Conservation (phyloP, 2,329 filamentous ascomycete genomes). For the Rhexocercosporidium sp. region DNA sequence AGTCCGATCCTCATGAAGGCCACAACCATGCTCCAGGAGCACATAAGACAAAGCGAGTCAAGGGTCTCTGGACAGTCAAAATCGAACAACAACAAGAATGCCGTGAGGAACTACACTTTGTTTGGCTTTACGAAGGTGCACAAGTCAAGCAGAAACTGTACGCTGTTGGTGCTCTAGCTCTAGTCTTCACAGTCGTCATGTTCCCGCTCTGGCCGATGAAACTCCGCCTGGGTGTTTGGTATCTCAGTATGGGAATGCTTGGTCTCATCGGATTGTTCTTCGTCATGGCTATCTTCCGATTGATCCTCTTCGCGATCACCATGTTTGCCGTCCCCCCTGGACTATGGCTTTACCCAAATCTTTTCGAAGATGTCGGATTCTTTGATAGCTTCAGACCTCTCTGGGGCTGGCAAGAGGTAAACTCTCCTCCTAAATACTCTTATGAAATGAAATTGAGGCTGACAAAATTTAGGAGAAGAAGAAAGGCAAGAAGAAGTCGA, state of each 20-base stretch:
- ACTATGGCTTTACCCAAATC: conserved; percentile 96
- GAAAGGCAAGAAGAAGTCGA: conserved; percentile 45
- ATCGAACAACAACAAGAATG: conserved; percentile 97
- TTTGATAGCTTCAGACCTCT: conserved; percentile 95
- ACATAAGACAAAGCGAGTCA: conserved; percentile 85
- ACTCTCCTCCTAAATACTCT: conserved; percentile 36
- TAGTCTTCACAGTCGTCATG: conserved; percentile 87
- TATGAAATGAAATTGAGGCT: conserved; percentile 7
- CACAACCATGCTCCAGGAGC: conserved; percentile 67
- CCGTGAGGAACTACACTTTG: conserved; percentile 87
- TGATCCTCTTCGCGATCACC: conserved; percentile 92
- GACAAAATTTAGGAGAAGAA: conserved; percentile 40
- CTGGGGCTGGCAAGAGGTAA: conserved; percentile 98
- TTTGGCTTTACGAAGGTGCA: conserved; percentile 93
- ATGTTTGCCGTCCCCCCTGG: conserved; percentile 85
- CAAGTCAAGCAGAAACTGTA: conserved; percentile 95
- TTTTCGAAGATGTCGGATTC: conserved; percentile 98
- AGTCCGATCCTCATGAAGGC: conserved; percentile 78
- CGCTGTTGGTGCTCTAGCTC: conserved; percentile 78
- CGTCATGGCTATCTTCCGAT: conserved; percentile 93
- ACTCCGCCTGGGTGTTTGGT: conserved; percentile 93
- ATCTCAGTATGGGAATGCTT: conserved; percentile 92
- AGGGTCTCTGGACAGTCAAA: conserved; percentile 94
- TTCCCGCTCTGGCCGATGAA: conserved; percentile 96
- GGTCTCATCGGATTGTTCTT: conserved; percentile 93